Percentiles rank a stretch among this genome's conserved stretches.
Evolutionary conservation across 768 basidiomycete genomes (phyloP).

Genomic region (Amanita molliuscula): DNA sequence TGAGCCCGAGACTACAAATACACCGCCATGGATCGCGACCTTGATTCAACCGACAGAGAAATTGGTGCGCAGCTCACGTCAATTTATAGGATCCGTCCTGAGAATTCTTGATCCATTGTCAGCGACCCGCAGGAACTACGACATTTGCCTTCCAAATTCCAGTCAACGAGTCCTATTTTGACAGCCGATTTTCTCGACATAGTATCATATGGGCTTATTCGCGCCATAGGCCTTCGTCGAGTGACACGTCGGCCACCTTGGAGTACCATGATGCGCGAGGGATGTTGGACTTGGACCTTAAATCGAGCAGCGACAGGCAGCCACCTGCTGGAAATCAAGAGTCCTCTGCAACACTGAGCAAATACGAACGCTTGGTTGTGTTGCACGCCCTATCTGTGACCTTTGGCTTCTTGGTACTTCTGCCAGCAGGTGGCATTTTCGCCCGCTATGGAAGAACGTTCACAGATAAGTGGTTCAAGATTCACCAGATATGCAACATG

Average conservation of each 20-base stretch:
- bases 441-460: slow-evolving; percentile 45
- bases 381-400: slow-evolving; percentile 43
- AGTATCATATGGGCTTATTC: slow-evolving; percentile 31
- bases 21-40: slow-evolving; percentile 37
- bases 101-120: slow-evolving; percentile 8
- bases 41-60: slow-evolving; percentile 23
- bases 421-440: slow-evolving; percentile 42
- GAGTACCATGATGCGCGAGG: slow-evolving; percentile 26
- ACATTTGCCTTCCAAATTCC: slow-evolving; percentile 33
- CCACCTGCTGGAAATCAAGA: neutral
- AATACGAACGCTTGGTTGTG: slow-evolving; percentile 31
- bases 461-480: slow-evolving; percentile 44
- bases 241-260: slow-evolving; percentile 20
- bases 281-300: slow-evolving; percentile 21
- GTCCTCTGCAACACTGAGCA: neutral
- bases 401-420: slow-evolving; percentile 44
- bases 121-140: slow-evolving; percentile 22
- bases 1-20: slow-evolving; percentile 32
- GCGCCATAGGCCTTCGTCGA: slow-evolving; percentile 7
- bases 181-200: slow-evolving; percentile 15
- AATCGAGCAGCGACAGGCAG: slow-evolving; percentile 13
- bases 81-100: neutral
- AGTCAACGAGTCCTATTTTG: slow-evolving; percentile 23
- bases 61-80: slow-evolving; percentile 14
- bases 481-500: slow-evolving; percentile 41